phyloP scores from a whole-genome alignment of 768 basidiomycete genomes.

The Termitomyces sp. region DNA sequence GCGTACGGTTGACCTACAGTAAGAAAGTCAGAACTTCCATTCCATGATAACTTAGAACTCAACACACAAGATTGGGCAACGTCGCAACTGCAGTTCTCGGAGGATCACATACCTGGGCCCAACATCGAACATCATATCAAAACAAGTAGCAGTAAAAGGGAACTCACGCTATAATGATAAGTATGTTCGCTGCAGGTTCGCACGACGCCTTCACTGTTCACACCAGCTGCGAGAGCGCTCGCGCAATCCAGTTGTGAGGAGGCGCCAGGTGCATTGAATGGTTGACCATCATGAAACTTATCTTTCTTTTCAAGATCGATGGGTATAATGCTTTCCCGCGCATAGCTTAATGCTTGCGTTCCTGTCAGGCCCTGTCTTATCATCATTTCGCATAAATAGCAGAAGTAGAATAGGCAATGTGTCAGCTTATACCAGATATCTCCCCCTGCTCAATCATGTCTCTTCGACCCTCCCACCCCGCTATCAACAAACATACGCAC shows the following conservation, averaged over 20 bases:
- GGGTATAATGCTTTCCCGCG: not conserved
- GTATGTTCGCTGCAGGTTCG: slow-evolving; percentile 50
- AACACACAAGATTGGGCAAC: slow-evolving; percentile 39
- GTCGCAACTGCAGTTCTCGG: slow-evolving; percentile 42
- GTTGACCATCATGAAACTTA: not conserved
- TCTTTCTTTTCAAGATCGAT: not conserved
- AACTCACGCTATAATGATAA: slow-evolving; percentile 47
- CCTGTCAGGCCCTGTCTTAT: not conserved
- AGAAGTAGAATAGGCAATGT: not conserved
- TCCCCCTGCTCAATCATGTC: not conserved
- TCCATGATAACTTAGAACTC: not conserved
- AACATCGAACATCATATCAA: not conserved
- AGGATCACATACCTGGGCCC: slow-evolving; percentile 35
- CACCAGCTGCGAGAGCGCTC: slow-evolving; percentile 45
- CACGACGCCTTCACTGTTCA: slow-evolving; percentile 35
- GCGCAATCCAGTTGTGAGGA: slow-evolving; percentile 44
- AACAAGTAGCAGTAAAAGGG: not conserved
- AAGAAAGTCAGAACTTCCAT: not conserved
- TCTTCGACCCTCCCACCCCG: too few species aligned
- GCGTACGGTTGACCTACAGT: slow-evolving; percentile 47
- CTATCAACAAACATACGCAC: not conserved
- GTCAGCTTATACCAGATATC: not conserved
- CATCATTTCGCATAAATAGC: not conserved
- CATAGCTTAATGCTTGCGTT: not conserved
- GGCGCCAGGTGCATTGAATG: slow-evolving; percentile 37